A percentile compares a stretch with the other conserved stretches of the same genome.
phyloP scores from a whole-genome alignment of 2,329 filamentous ascomycete genomes.

The Neofusicoccum parvum region DNA sequence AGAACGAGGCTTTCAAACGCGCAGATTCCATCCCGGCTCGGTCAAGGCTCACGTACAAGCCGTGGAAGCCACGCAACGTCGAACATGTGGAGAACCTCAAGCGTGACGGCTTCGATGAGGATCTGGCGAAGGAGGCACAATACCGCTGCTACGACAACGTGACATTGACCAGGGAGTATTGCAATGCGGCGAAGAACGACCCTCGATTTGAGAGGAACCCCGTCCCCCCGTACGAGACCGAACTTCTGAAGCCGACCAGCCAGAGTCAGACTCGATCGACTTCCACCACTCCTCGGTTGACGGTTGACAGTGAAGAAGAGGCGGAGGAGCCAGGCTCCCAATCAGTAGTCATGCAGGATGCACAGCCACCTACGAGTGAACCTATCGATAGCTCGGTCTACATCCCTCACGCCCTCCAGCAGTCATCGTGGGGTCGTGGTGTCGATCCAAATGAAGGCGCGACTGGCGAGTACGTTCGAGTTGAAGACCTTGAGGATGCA shows the following conservation, averaged over 20 bases:
- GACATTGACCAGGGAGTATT: constrained; percentile 71
- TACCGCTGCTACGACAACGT: constrained; percentile 76
- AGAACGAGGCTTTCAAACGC: constrained; percentile 65
- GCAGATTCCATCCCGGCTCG: constrained; percentile 59
- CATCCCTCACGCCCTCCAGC: constrained; percentile 6
- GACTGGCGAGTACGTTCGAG: constrained; percentile 53
- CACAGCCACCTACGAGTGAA: background rate
- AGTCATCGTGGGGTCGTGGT: background rate
- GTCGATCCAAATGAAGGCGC: background rate
- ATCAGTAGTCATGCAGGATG: constrained; percentile 46
- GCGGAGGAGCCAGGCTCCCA: constrained; percentile 34
- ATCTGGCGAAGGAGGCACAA: constrained; percentile 74
- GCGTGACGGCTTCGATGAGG: constrained; percentile 53
- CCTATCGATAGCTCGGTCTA: background rate
- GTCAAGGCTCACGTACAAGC: constrained; percentile 49
- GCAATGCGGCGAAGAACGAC: constrained; percentile 62
- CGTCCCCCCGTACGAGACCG: constrained; percentile 56
- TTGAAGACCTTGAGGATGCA: constrained; percentile 79
- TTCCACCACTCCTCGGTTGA: constrained; percentile 9
- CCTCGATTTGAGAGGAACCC: constrained; percentile 65
- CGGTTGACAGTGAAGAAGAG: constrained; percentile 21
- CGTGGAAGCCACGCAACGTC: constrained; percentile 54
- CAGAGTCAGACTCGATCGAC: constrained; percentile 23
- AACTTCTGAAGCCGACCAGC: constrained; percentile 26
- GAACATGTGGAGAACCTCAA: constrained; percentile 49